Base-by-base conservation (phyloP, 768 basidiomycete species). In the Tricholoma bakamatsutake region DNA sequence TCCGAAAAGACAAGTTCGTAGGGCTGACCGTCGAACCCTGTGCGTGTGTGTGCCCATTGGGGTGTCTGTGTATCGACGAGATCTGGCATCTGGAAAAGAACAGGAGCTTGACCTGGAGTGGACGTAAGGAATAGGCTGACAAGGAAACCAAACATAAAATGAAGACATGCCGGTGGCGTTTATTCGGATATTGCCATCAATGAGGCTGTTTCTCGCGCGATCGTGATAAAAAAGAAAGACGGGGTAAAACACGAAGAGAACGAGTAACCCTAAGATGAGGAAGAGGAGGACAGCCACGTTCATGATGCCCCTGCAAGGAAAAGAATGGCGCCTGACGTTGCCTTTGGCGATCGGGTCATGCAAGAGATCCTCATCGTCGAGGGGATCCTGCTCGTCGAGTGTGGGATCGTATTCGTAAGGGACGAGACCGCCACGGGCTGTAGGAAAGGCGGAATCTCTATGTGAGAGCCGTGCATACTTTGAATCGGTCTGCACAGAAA, bases 201-300 rank as follows among this genome's bases (percentile, higher is more conserved):
- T 82, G 5, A 76, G 73, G 35, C 63, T 48, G 53, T 76, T 76
- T 40, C 68, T 66, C 1, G 66, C 62, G 24, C 69, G 64, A 52
- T 76, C 65, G 3, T 68, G 62, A 64, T 79, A 80, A 56, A 80
- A 87, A 0, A 67, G 67, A 46, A 77, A 50, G 31, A 96, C 80
- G 3, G 95, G 94, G 66, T 90, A 95, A 40, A 85, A 82, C 50
- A 90, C 82, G 69, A 96, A 97, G 7, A 97, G 80, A 35, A 70
- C 70, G 53, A 97, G 69, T 56, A 97, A 70, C 4, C 75, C 81
- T 27, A 69, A 21, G 13, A 90, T 71, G 60, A 97, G 76, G 17
- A 85, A 1, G 34, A 86, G 0, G 24, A 98, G 75, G 50, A 90
- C 80, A 28, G 80, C 71, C 50, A 96, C 67, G 71, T 97, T 97